These are phyloP conservation scores for Talaromyces ruber DNA, from an alignment of 495 filamentous ascomycete genomes.

Conservation along the genomic window DNA sequence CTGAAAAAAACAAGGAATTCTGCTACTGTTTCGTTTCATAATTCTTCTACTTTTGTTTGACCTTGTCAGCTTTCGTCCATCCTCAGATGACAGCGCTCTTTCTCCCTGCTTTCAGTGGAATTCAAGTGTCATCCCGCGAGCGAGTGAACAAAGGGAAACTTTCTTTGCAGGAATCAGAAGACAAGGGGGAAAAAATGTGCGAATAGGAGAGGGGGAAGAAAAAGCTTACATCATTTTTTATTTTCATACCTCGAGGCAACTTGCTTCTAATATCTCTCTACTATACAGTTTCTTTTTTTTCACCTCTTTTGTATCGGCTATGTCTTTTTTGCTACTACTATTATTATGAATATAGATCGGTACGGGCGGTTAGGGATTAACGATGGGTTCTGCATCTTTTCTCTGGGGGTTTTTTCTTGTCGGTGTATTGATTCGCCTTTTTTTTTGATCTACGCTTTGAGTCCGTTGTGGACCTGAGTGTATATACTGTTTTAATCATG, in stretches of 20 bases:
- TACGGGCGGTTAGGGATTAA: slow-evolving; percentile 6
- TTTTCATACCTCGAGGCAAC: background rate
- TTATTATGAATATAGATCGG: slow-evolving; percentile 5
- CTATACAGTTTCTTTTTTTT: background rate
- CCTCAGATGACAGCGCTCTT: background rate
- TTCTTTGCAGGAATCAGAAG: background rate
- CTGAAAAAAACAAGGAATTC: background rate
- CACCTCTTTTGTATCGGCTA: background rate
- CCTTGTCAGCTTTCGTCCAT: background rate
- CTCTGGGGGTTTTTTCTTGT: background rate
- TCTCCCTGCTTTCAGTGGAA: background rate
- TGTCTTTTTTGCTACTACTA: background rate
- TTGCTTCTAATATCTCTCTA: slow-evolving; percentile 1
- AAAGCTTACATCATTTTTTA: background rate
- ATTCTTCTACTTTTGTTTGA: background rate
- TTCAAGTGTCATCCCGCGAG: background rate
- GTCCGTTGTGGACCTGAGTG: background rate
- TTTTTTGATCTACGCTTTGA: background rate
- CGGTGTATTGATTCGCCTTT: background rate
- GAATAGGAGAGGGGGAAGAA: background rate
- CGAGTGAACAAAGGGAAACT: background rate
- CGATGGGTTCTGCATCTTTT: background rate
- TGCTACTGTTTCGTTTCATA: slow-evolving; percentile 1
- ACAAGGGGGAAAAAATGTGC: background rate
- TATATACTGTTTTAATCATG: slow-evolving; percentile 7